Percentiles rank a stretch among this genome's conserved stretches.
Conservation (phyloP, 352 stramenopile species). For the Phytophthora aleatoria region DNA sequence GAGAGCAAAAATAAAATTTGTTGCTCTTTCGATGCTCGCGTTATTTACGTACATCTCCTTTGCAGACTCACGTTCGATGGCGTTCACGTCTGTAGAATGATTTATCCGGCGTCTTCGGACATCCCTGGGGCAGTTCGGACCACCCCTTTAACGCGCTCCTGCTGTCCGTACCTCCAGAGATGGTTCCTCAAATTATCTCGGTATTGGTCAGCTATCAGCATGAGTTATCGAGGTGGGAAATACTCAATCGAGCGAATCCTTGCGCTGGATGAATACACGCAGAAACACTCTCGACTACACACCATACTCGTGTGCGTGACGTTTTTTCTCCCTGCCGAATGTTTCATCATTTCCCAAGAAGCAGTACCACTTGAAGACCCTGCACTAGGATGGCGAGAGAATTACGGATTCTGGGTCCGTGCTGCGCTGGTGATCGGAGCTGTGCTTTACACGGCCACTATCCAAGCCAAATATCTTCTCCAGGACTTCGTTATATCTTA, state of each 20-base stretch:
- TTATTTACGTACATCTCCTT: too few species aligned
- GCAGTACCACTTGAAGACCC: constrained; percentile 35
- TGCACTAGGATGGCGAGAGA: constrained; percentile 11
- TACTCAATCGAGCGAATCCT: constrained; percentile 43
- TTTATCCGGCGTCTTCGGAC: constrained; percentile 12
- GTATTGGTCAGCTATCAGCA: constrained; percentile 10
- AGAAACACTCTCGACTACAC: constrained; percentile 14
- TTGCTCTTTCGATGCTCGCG: too few species aligned
- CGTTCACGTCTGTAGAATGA: constrained; percentile 8
- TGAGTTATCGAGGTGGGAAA: constrained; percentile 26
- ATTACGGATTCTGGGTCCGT: constrained; percentile 38
- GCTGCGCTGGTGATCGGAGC: constrained; percentile 17
- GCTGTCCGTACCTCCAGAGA: background rate
- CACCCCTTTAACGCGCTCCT: background rate
- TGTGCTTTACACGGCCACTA: constrained; percentile 16
- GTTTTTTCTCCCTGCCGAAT: constrained; percentile 24
- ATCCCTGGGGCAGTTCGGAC: background rate
- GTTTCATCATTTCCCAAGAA: constrained; percentile 31
- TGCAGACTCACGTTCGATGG: constrained; percentile 1
- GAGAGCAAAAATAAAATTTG: too few species aligned
- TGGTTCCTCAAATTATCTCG: constrained; percentile 8
- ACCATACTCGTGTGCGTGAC: constrained; percentile 24
- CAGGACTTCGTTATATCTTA: constrained; percentile 16
- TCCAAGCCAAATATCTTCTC: constrained; percentile 23
- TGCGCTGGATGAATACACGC: constrained; percentile 33